Evolutionary conservation across 2,329 filamentous ascomycete genomes (phyloP).

Genomic region (Fusarium robinianum): DNA sequence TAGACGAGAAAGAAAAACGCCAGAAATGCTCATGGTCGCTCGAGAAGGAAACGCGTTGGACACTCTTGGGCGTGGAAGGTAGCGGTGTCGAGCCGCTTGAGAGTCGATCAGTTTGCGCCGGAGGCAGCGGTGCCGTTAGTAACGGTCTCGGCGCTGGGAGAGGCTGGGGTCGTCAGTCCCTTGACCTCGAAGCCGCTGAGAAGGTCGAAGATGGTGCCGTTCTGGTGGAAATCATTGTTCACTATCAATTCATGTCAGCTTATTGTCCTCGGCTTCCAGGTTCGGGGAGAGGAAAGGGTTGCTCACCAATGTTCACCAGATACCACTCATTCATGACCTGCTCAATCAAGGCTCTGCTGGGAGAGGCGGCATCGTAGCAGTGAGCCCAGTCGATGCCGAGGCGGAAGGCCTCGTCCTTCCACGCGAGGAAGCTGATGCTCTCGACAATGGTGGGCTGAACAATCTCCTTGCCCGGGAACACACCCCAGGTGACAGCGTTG

Average conservation of each 20-base stretch:
- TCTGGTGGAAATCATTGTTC: slow-evolving; percentile 95
- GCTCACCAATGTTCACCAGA: slow-evolving; percentile 88
- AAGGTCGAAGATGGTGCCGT: slow-evolving; percentile 78
- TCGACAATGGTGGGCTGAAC: slow-evolving; percentile 99
- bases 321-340: slow-evolving; percentile 89
- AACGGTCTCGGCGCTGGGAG: slow-evolving; percentile 33
- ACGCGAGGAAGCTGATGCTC: slow-evolving; percentile 94
- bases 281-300: neutral
- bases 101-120: slow-evolving; percentile 23
- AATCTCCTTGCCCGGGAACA: slow-evolving; percentile 98
- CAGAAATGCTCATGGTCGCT: slow-evolving; percentile 24
- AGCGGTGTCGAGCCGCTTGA: slow-evolving; percentile 1
- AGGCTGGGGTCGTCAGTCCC: slow-evolving; percentile 56
- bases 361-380: slow-evolving; percentile 77
- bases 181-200: slow-evolving; percentile 78
- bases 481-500: slow-evolving; percentile 99
- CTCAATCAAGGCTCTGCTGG: slow-evolving; percentile 79
- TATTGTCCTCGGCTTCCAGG: slow-evolving; percentile 7
- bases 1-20: slow-evolving; percentile 23
- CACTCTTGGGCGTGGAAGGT: slow-evolving; percentile 4
- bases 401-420: slow-evolving; percentile 97
- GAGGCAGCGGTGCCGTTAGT: slow-evolving; percentile 19
- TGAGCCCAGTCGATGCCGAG: slow-evolving; percentile 93
- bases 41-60: slow-evolving; percentile 7
- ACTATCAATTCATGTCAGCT: slow-evolving; percentile 56